A percentile compares a stretch with the other conserved stretches of the same genome.
Evolutionary conservation across 352 stramenopile species (phyloP).

Genomic region (Phytophthora meadii): DNA sequence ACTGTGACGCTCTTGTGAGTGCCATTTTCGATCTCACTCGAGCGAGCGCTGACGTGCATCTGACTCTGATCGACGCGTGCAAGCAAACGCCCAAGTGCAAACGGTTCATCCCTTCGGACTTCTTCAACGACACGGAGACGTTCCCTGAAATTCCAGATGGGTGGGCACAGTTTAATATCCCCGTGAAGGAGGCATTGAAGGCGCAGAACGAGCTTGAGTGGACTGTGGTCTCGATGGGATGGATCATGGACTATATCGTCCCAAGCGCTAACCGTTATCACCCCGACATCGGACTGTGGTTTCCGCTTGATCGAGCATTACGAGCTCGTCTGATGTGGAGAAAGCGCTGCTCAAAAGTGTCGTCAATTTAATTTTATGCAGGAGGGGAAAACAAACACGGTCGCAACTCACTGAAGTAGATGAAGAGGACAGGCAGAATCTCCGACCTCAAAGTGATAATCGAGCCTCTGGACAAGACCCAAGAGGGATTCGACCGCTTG

Average conservation of each 20-base stretch:
- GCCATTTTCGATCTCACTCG: conserved; percentile 24
- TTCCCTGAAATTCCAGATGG: conserved; percentile 21
- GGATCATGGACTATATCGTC: conserved; percentile 45
- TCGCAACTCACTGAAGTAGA: conserved; percentile 28
- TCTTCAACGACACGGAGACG: conserved; percentile 38
- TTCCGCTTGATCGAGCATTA: conserved; percentile 37
- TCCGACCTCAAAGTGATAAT: conserved; percentile 35
- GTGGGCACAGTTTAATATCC: conserved; percentile 16
- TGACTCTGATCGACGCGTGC: conserved; percentile 44
- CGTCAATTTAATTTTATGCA: too few species aligned
- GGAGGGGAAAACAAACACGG: too few species aligned
- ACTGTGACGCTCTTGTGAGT: conserved; percentile 29
- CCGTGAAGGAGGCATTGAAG: conserved; percentile 28
- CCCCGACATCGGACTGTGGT: conserved; percentile 21
- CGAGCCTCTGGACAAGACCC: conserved; percentile 22
- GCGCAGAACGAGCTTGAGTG: conserved; percentile 46
- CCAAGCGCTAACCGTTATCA: conserved; percentile 39
- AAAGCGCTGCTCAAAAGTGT: conserved; percentile 38
- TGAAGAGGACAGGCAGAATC: conserved; percentile 31
- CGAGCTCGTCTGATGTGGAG: conserved; percentile 31
- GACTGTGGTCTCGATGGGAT: conserved; percentile 37
- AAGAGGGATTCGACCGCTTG: conserved; percentile 14
- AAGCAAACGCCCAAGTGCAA: conserved; percentile 50
- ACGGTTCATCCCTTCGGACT: conserved; percentile 56
- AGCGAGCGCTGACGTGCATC: conserved; percentile 24